phyloP scores from a whole-genome alignment of 208 protist genomes.

The Trypanosoma cruzi region DNA sequence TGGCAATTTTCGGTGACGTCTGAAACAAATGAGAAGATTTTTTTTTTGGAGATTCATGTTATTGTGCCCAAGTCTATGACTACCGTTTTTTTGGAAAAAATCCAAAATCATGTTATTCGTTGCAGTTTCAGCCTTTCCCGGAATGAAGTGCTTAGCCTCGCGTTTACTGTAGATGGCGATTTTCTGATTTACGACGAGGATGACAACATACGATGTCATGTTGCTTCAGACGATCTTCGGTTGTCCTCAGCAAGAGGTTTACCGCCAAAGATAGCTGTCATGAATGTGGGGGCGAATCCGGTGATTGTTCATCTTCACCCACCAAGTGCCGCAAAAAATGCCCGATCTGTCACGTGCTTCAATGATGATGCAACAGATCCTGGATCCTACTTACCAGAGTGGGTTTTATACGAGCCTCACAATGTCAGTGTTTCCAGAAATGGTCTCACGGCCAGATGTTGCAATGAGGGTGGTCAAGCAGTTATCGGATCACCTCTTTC shows the following conservation, averaged over 20 bases:
- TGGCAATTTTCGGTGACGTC: constrained; percentile 65
- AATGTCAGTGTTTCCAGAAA: constrained; percentile 65
- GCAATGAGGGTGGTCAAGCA: constrained; percentile 53
- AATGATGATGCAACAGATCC: constrained; percentile 14
- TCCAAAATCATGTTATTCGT: constrained; percentile 29
- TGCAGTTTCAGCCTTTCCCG: constrained; percentile 66
- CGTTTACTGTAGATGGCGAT: constrained; percentile 76
- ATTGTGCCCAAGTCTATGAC: constrained; percentile 20
- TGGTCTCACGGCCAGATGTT: constrained; percentile 62
- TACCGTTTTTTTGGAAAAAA: constrained; percentile 23
- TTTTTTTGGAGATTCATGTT: constrained; percentile 82
- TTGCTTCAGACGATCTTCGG: constrained; percentile 49
- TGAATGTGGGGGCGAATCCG: constrained; percentile 43
- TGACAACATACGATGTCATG: constrained; percentile 72
- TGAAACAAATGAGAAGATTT: constrained; percentile 54
- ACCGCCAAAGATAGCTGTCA: constrained; percentile 13
- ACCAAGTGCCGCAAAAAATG: constrained; percentile 8
- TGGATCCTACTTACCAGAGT: constrained; percentile 50
- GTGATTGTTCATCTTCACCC: constrained; percentile 27
- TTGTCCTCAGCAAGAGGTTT: constrained; percentile 21
- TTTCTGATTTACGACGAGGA: constrained; percentile 83
- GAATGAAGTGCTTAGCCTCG: constrained; percentile 71
- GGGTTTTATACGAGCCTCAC: constrained; percentile 52
- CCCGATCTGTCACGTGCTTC: not conserved
- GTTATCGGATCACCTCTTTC: constrained; percentile 79